Base-by-base conservation (phyloP, 768 basidiomycete genomes). In the Hemileccinum impolitum region DNA sequence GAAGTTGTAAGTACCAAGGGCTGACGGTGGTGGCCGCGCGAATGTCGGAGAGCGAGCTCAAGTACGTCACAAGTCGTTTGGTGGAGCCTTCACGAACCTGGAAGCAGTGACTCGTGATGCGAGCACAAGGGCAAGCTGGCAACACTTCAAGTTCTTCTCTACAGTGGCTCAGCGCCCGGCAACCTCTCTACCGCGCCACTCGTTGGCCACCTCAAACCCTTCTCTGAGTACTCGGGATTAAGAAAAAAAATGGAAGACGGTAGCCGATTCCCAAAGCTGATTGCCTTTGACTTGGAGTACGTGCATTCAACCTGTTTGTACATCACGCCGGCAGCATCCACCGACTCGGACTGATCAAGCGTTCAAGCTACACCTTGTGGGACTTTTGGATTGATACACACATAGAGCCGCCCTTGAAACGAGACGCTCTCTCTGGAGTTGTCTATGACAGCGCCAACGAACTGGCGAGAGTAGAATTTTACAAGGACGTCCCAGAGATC, bases 381-480 rank as follows among this genome's bases (percentile, higher is more conserved):
- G 79, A 85, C 49, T 72, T 92, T 14, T 92, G 90, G 90, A 85
- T 93, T 45, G 91, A 94, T 64, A 82, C 82, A 15, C 85, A 91
- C 63, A 75, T 88, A 44, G 70, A 75, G 38, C 79, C 76, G 26
- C 81, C 85, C 7, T 66, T 88, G 44, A 75, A 67, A 47, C 72
- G 76, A 39, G 67, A 81, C 19, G 72, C 37, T 5, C 18, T 18
- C 28, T 57, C 61, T 13, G 61, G 61, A 11, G 45, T 38, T 8
- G 53, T 67, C 19, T 58, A 57, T 10, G 67, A 69, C 41, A 66
- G 56, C 32, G 47, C 58, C 12, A 1, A 17, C 25, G 42, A 51
- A 3, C 65, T 55, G 12, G 45, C 1, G 25, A 63, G 61, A 19
- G 79, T 94, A 36, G 72, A 74, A 3, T 90, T 95, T 66, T 95